Base-by-base conservation (phyloP, 106 monocot species). In the Allium sativum region DNA sequence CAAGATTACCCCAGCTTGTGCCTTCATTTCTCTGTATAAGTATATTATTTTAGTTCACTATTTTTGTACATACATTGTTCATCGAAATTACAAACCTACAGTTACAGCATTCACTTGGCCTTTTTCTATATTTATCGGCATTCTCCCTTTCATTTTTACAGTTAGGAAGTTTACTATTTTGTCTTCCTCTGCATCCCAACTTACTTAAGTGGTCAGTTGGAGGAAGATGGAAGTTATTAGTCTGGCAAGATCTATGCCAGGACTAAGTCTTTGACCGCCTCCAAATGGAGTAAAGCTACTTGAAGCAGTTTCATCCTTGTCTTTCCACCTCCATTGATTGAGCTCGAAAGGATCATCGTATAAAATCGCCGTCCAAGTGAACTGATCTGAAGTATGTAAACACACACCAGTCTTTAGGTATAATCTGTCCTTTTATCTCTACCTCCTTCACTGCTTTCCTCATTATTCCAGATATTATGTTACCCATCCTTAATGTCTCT, bases 261-360 rank as follows among this genome's bases (percentile, higher is more conserved):
- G 93, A 67, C 93, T 88, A 31, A 93, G 77, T 79, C 93, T 74
- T 59, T 85, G 81, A 47, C 93, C 93, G 66, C 93, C 93, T 19
- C 93, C 93, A 65, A 93, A 93, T 17, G 93, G 84, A 55, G 84
- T 93, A 48, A 85, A 85, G 21, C 71, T 77, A 65, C 74, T 69
- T 44, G 68, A 68, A 40, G 68, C 65, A 61, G 72, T 56, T 48
- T 56, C 74, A 41, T 84, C 88, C 65, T 77, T 84, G 41, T 69
- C 93, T 80, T 94, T 86, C 94, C 94, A 94, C 53, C 94, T 76
- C 94, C 94, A 94, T 58, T 89, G 94, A 75, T 86, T 80, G 68
- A 94, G 90, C 65, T 67, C 59, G 72, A 75, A 68, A 17, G 90
- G 76, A 6, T 94, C 83, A 9, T 72, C 77, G 22, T 94, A 90